Evolutionary conservation across 495 filamentous ascomycete genomes (phyloP), one percentile per base, ranked within the genome.

Genomic region (Xylaria palmicola): DNA sequence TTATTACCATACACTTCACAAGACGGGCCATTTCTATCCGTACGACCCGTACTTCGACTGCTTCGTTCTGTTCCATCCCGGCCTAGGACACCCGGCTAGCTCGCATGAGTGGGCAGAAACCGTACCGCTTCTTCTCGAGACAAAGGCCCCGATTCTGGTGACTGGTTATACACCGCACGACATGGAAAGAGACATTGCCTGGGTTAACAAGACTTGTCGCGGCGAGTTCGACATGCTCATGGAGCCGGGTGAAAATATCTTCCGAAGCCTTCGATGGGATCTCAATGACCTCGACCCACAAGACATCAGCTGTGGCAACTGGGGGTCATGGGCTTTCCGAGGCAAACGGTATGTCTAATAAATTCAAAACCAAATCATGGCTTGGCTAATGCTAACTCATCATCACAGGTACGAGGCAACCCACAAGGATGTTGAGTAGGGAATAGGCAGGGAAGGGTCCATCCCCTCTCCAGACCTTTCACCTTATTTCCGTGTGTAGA

Each of bases 31-130:
- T 57, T 99, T 98, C 78, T 83, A 89, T 24, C 95, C 95, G 0
- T 97, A 90, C 74, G 94, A 99, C 72, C 94, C 94, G 1, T 99
- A 99, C 73, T 93, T 99, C 65, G 94, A 99, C 77, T 90, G 87
- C 70, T 92, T 99, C 66, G 85, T 99, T 68, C 82, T 96, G 52
- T 99, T 97, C 80, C 94, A 99, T 72, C 94, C 94, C 2, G 94
- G 94, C 6, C 79, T 99, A 20, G 94, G 94, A 20, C 95, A 99
- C 72, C 92, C 95, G 6, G 90, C 92, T 19, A 91, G 87, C 73
- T 89, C 88, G 17, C 90, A 93, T 68, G 93, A 98, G 75, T 99
- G 94, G 94, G 83, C 86, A 60, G 89, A 90, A 61, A 97, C 94
- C 9, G 74, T 99, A 8, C 93, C 93, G 1, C 81, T 90, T 66